Evolutionary conservation across 2,329 filamentous ascomycete species (phyloP).

Genomic region (Colletotrichum destructivum): DNA sequence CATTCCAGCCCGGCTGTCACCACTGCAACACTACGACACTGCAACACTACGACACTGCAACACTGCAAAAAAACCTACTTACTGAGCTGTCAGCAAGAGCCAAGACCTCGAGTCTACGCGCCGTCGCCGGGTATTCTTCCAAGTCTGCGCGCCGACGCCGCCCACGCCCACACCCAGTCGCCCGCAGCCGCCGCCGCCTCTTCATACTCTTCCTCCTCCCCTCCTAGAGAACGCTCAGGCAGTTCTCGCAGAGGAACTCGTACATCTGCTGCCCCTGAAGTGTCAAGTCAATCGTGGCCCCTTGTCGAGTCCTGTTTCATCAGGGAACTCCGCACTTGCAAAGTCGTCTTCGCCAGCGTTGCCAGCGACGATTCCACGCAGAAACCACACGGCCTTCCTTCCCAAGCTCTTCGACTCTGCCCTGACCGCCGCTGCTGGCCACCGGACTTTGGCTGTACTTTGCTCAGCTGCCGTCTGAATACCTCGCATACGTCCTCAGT

Average conservation of each 20-base stretch:
- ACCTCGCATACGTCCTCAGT: conserved; percentile 7
- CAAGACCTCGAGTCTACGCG: conserved; percentile 15
- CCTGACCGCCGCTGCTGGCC: conserved; percentile 23
- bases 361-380: conserved; percentile 20
- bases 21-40: conserved; percentile 6
- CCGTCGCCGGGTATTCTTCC: neutral
- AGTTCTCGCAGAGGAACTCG: conserved; percentile 32
- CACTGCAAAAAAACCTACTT: neutral
- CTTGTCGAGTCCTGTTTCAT: conserved; percentile 43
- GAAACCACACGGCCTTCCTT: conserved; percentile 16
- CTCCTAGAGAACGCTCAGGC: conserved; percentile 40
- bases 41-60: conserved; percentile 8
- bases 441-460: conserved; percentile 20
- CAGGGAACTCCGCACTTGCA: conserved; percentile 42
- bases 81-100: conserved; percentile 11
- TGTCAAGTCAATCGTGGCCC: conserved; percentile 45
- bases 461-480: conserved; percentile 24
- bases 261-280: conserved; percentile 45
- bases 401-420: conserved; percentile 31
- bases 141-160: neutral
- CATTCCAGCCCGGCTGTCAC: conserved; percentile 34
- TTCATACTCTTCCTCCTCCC: neutral
- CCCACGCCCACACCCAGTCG: neutral
- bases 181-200: neutral
- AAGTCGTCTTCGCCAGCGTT: conserved; percentile 34